Conservation (phyloP, 169 alveolate species). For the Plasmodium reichenowi region DNA sequence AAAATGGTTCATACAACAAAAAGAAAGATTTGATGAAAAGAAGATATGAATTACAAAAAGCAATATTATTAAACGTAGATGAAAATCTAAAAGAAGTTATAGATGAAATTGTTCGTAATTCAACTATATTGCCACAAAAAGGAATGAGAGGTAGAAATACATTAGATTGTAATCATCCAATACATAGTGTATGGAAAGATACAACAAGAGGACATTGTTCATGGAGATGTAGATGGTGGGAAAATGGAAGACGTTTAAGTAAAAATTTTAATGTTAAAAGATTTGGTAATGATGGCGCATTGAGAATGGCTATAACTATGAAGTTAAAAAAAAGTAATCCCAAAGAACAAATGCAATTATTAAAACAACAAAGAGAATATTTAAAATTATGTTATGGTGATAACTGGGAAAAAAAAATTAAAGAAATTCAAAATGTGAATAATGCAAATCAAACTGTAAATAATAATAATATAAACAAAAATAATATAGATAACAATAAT, state of each 20-base stretch:
- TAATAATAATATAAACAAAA: background rate
- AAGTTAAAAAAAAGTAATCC: conserved; percentile 85
- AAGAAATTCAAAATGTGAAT: background rate
- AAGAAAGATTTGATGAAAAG: conserved; percentile 14
- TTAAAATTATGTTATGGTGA: conserved; percentile 45
- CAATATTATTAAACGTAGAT: conserved; percentile 44
- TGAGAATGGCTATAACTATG: conserved; percentile 87
- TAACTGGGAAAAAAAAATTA: conserved; percentile 21
- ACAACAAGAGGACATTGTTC: conserved; percentile 85
- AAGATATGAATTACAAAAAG: conserved; percentile 42
- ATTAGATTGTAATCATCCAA: conserved; percentile 84
- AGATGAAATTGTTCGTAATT: conserved; percentile 82
- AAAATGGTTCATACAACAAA: background rate
- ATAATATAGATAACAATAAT: background rate
- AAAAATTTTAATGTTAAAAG: conserved; percentile 86
- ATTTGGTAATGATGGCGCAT: conserved; percentile 84
- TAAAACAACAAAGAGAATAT: conserved; percentile 84
- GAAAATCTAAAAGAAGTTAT: conserved; percentile 81
- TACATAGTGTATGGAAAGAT: conserved; percentile 88
- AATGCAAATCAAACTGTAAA: too few species aligned
- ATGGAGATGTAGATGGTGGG: conserved; percentile 90
- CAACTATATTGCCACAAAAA: conserved; percentile 82
- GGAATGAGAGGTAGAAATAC: conserved; percentile 83
- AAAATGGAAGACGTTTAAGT: conserved; percentile 85
- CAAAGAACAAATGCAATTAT: conserved; percentile 80